A percentile compares a stretch with the other conserved stretches of the same genome.
Conservation (phyloP, 2,329 filamentous ascomycete genomes). For the Cercospora berteroae region DNA sequence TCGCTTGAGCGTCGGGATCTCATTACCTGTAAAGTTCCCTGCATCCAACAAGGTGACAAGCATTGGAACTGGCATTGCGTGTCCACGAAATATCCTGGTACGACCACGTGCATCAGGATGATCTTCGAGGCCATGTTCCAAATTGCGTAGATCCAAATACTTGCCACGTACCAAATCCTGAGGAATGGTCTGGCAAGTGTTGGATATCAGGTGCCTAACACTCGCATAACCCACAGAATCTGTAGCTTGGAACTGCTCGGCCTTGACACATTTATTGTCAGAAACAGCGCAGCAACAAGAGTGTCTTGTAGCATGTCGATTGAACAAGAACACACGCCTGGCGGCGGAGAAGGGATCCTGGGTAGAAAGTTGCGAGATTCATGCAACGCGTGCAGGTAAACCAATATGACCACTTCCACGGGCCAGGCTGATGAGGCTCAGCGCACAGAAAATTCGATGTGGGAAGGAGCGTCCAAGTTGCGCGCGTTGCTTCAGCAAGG, state of each 20-base stretch:
- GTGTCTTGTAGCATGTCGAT: neutral
- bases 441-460: constrained; percentile 12
- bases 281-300: neutral
- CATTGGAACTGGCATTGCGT: neutral
- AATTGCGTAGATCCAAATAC: neutral
- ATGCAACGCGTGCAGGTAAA: constrained; percentile 3
- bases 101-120: neutral
- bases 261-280: neutral
- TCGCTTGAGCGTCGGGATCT: neutral
- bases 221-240: neutral
- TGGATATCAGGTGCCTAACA: neutral
- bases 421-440: neutral
- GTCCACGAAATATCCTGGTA: neutral
- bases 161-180: neutral
- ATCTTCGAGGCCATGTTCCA: neutral
- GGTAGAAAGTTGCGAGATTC: neutral
- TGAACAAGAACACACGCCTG: neutral
- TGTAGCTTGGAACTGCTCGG: neutral
- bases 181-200: neutral
- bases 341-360: neutral
- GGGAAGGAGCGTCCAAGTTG: constrained; percentile 14
- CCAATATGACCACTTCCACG: neutral
- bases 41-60: neutral
- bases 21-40: too few species aligned
- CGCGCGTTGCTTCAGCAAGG: constrained; percentile 9